Evolutionary conservation across 805 yeast genomes (phyloP).

Genomic region (Cyberlindnera petersonii): DNA sequence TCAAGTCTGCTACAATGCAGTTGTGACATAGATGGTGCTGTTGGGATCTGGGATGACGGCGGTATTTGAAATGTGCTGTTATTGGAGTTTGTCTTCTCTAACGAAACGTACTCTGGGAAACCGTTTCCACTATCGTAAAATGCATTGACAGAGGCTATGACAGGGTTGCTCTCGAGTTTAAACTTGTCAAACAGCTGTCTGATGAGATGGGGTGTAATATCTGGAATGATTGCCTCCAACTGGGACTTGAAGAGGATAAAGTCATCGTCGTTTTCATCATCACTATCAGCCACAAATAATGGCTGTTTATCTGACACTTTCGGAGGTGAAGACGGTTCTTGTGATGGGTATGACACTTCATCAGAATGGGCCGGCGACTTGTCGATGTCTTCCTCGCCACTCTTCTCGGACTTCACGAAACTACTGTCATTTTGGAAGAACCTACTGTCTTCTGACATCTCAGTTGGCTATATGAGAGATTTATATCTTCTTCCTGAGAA

Average conservation of each 20-base stretch:
- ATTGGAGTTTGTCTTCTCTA: background rate
- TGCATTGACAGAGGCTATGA: slow-evolving; percentile 38
- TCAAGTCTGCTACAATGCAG: background rate
- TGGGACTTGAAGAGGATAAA: slow-evolving; percentile 30
- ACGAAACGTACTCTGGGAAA: slow-evolving; percentile 3
- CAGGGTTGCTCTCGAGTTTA: slow-evolving; percentile 25
- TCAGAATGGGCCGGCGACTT: too few relatives aligned
- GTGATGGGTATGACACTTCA: slow-evolving; percentile 1
- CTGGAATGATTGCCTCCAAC: slow-evolving; percentile 34
- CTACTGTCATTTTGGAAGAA: slow-evolving; percentile 17
- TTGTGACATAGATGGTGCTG: background rate
- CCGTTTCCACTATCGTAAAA: slow-evolving; percentile 9
- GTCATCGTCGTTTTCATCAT: slow-evolving; percentile 20
- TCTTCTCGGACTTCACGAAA: background rate
- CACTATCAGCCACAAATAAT: slow-evolving; percentile 17
- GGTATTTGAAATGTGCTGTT: background rate
- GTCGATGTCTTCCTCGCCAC: too few relatives aligned
- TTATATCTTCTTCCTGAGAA: too few relatives aligned
- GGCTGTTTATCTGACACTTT: background rate
- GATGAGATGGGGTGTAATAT: slow-evolving; percentile 24
- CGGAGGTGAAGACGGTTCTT: too few relatives aligned
- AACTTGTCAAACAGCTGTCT: slow-evolving; percentile 28
- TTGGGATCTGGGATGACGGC: background rate
- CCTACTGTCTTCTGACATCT: slow-evolving; percentile 12
- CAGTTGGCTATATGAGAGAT: too few relatives aligned